Evolutionary conservation across 371 early-diverging fungal genomes (phyloP), one percentile per base, ranked within the genome.

Genomic region (Rhizopus delemar): DNA sequence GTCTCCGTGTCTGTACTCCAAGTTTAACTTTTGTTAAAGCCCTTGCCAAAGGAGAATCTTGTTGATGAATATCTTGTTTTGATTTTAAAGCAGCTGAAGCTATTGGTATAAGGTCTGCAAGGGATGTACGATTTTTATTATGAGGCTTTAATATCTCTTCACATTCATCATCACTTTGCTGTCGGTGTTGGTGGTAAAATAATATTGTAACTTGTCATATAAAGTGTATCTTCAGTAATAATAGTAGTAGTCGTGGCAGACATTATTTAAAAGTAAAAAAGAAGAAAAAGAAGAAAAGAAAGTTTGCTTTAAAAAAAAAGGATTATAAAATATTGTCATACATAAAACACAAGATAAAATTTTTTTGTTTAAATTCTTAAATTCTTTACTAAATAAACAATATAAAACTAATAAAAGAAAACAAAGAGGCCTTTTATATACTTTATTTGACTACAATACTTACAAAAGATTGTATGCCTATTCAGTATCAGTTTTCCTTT

Each of bases 91-190:
- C 74, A 12, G 71, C 77, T 28, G 77, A 69, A 22, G 77, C 77
- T 6, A 63, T 65, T 22, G 77, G 78, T 49, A 77, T 77, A 8
- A 77, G 53, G 53, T 77, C 78, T 6, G 73, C 68, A 16, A 77
- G 51, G 28, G 78, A 69, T 41, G 12, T n/a, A 43, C 28, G 39
- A 39, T 12, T 39, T 39, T 39, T 39, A 12, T 12, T 39, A 39
- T 22, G 22, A 22, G 12, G 12, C 46, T 60, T 41, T 56, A 41
- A 3, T n/a, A 62, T 51, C 8, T 49, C 15, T 16, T 61, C 64
- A 6, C 29, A 38, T 57, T 66, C 62, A 46, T 66, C 59, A 33
- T 62, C 67, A 33, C 67, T 66, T 66, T 22, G 22, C 22, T 22
- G 22, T 22, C 22, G 22, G 22, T 22, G 22, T 22, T 22, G 22